A percentile compares a stretch with the other conserved stretches of the same genome.
Conservation (phyloP, 169 alveolate genomes). For the Plasmodium ovale region DNA sequence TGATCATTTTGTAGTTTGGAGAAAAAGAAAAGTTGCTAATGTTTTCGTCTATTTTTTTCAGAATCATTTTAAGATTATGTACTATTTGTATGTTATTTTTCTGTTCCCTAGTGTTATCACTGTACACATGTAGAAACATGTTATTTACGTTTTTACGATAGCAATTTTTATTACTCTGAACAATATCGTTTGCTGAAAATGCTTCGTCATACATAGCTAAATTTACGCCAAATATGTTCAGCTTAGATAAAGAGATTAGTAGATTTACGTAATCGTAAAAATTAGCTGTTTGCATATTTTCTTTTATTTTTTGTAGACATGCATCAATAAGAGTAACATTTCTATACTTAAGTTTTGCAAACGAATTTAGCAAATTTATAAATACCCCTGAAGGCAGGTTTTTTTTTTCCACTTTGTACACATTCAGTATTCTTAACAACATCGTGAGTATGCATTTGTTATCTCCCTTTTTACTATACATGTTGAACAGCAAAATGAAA, state of each 20-base stretch:
- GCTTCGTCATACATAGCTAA: constrained; percentile 11
- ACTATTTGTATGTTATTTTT: background rate
- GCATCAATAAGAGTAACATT: constrained; percentile 26
- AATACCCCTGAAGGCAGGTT: background rate
- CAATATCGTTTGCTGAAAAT: background rate
- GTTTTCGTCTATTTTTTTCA: constrained; percentile 46
- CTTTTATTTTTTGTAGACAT: constrained; percentile 27
- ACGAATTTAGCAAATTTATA: constrained; percentile 50
- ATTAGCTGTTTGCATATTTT: constrained; percentile 20
- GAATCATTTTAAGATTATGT: background rate
- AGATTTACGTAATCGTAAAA: constrained; percentile 55
- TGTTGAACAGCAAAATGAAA: constrained; percentile 21
- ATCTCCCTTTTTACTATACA: constrained; percentile 59
- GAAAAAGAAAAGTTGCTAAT: background rate
- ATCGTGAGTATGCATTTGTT: constrained; percentile 20
- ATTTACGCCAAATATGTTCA: constrained; percentile 34
- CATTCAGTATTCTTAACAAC: constrained; percentile 36
- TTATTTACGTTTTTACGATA: constrained; percentile 1
- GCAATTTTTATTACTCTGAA: background rate
- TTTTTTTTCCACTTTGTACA: constrained; percentile 8
- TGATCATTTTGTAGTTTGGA: constrained; percentile 44
- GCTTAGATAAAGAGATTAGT: constrained; percentile 51
- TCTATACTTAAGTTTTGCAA: constrained; percentile 68
- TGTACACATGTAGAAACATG: constrained; percentile 31
- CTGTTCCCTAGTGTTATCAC: background rate